Evolutionary conservation across 306 rosid genomes (phyloP).

Genomic region (Canavalia gladiata): DNA sequence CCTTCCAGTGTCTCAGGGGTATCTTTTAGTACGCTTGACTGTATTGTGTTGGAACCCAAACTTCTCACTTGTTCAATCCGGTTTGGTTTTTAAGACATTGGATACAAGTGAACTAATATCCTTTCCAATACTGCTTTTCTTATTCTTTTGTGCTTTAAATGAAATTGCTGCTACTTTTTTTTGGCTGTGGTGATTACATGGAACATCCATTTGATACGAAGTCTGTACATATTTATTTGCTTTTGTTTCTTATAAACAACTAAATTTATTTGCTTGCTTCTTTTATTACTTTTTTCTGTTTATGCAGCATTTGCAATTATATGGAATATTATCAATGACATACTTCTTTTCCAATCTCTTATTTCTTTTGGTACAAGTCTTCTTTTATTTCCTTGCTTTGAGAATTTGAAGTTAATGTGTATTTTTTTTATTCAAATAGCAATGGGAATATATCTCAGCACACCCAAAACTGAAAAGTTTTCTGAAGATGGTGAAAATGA

Average conservation of each 20-base stretch:
- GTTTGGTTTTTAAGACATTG: not conserved
- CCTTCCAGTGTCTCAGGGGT: not conserved
- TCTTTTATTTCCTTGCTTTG: constrained; percentile 22
- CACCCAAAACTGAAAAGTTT: constrained; percentile 89
- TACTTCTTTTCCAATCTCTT: not conserved
- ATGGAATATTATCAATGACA: constrained; percentile 5
- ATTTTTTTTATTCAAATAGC: constrained; percentile 51
- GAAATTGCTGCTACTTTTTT: not conserved
- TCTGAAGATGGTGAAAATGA: constrained; percentile 90
- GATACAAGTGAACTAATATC: not conserved
- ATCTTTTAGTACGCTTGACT: not conserved
- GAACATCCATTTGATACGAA: constrained; percentile 14
- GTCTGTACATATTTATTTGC: not conserved
- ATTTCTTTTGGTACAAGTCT: constrained; percentile 18
- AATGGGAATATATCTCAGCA: constrained; percentile 96
- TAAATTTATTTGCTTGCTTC: constrained; percentile 21
- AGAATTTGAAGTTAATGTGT: constrained; percentile 11
- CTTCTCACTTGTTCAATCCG: not conserved
- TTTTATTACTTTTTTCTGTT: constrained; percentile 18
- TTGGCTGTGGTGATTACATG: not conserved
- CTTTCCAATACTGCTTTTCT: not conserved
- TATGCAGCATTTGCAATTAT: constrained; percentile 19
- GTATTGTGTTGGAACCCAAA: not conserved
- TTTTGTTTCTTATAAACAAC: constrained; percentile 9
- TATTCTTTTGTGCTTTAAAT: not conserved